Evolutionary conservation across 2,329 filamentous ascomycete genomes (phyloP).

Genomic region (Neurospora sp.): DNA sequence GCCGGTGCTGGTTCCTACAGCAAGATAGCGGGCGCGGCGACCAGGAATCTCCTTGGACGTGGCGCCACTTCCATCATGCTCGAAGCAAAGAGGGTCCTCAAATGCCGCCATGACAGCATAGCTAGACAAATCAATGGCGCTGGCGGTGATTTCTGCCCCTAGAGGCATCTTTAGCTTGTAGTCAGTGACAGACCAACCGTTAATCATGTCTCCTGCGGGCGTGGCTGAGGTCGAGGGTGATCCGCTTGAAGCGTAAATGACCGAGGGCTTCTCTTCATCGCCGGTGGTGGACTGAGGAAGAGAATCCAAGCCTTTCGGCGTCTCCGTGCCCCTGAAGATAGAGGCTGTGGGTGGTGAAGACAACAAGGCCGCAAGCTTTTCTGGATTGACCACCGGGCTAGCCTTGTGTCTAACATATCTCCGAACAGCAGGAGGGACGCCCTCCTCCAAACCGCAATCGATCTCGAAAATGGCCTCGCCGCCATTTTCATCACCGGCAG

Average conservation of each 20-base stretch:
- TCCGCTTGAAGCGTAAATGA: not conserved
- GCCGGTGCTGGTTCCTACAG: constrained; percentile 70
- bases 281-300: not conserved
- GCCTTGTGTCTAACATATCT: constrained; percentile 30
- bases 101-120: constrained; percentile 60
- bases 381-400: not conserved
- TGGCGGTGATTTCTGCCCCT: constrained; percentile 56
- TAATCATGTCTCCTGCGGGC: constrained; percentile 15
- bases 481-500: constrained; percentile 63
- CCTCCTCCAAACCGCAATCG: constrained; percentile 58
- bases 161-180: constrained; percentile 53
- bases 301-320: not conserved
- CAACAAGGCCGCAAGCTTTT: not conserved
- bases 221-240: not conserved
- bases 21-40: constrained; percentile 70
- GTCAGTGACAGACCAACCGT: constrained; percentile 33
- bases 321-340: constrained; percentile 12
- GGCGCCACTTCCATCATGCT: constrained; percentile 40
- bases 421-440: constrained; percentile 32
- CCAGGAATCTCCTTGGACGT: constrained; percentile 63
- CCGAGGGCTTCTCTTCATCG: not conserved
- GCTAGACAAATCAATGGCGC: constrained; percentile 63
- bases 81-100: constrained; percentile 59
- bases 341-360: constrained; percentile 2
- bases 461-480: constrained; percentile 73